Conservation (phyloP, 1,284 basidiomycete genomes). For the Stereum hirsutum region DNA sequence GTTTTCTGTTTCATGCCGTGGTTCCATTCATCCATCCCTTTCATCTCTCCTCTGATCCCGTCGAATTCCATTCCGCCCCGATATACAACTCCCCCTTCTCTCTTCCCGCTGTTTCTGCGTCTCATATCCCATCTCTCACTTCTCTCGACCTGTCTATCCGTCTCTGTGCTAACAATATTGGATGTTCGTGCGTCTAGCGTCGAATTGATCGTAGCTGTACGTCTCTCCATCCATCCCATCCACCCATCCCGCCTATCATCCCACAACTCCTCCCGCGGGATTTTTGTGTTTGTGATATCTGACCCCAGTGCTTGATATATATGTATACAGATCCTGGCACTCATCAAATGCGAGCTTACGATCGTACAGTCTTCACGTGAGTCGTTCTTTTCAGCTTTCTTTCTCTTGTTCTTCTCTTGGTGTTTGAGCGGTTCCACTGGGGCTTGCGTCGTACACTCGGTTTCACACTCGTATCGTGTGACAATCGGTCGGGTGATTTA, state of each 20-base stretch:
- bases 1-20: background rate
- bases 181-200: too few relatives aligned
- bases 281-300: background rate
- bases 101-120: background rate
- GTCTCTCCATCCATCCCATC: constrained; percentile 15
- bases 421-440: too few relatives aligned
- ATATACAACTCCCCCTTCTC: constrained; percentile 17
- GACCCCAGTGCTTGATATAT: constrained; percentile 9
- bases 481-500: too few relatives aligned
- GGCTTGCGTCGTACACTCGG: too few relatives aligned
- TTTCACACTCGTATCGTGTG: too few relatives aligned
- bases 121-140: too few relatives aligned
- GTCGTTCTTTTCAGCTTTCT: too few relatives aligned
- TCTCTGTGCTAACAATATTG: too few relatives aligned
- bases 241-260: background rate
- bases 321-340: constrained; percentile 65
- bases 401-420: too few relatives aligned
- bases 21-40: background rate
- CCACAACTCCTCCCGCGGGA: too few relatives aligned
- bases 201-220: constrained; percentile 71
- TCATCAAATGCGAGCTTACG: constrained; percentile 70
- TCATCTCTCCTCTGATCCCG: background rate
- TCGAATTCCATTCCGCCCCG: constrained; percentile 6
- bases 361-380: constrained; percentile 79
- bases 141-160: too few relatives aligned